A percentile compares a stretch with the other conserved stretches of the same genome.
Conservation (phyloP, 805 yeast genomes). For the Metschnikowia colocasiae region DNA sequence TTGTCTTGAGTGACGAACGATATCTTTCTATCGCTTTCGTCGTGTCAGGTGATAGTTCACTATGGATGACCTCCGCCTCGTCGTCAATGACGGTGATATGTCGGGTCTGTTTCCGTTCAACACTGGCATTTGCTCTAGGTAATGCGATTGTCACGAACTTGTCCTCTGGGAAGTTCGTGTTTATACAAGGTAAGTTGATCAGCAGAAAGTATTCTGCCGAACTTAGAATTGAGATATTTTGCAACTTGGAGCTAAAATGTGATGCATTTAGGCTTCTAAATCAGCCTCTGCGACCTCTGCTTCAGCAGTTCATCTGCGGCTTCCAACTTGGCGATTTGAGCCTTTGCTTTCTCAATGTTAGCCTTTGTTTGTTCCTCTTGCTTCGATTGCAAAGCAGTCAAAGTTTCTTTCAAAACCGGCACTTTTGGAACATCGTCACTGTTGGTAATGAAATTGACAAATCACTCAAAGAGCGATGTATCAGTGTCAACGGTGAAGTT, state of each 20-base stretch:
- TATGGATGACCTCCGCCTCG: neutral
- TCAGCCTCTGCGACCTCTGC: slow-evolving; percentile 31
- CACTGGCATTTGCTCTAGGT: too few relatives aligned
- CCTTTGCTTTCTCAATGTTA: slow-evolving; percentile 73
- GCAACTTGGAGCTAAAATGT: neutral
- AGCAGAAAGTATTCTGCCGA: neutral
- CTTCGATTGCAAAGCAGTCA: slow-evolving; percentile 60
- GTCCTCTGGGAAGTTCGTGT: too few relatives aligned
- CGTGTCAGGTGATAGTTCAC: neutral
- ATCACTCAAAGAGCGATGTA: slow-evolving; percentile 67
- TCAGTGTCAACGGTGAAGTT: slow-evolving; percentile 75
- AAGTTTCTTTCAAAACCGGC: slow-evolving; percentile 66
- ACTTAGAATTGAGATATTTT: neutral
- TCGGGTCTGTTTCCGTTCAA: neutral
- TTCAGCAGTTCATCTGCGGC: slow-evolving; percentile 35
- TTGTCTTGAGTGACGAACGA: too few relatives aligned
- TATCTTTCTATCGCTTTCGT: neutral
- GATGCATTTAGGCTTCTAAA: neutral
- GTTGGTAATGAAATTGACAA: slow-evolving; percentile 78
- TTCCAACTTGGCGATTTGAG: slow-evolving; percentile 67
- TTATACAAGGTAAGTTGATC: neutral
- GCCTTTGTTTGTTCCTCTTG: slow-evolving; percentile 79
- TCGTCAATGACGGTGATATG: neutral
- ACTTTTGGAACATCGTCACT: slow-evolving; percentile 63
- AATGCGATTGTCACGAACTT: too few relatives aligned